These are phyloP conservation scores for Aspergillus eucalypticola DNA, from an alignment of 2,329 filamentous ascomycete species.

Conservation along the genomic window DNA sequence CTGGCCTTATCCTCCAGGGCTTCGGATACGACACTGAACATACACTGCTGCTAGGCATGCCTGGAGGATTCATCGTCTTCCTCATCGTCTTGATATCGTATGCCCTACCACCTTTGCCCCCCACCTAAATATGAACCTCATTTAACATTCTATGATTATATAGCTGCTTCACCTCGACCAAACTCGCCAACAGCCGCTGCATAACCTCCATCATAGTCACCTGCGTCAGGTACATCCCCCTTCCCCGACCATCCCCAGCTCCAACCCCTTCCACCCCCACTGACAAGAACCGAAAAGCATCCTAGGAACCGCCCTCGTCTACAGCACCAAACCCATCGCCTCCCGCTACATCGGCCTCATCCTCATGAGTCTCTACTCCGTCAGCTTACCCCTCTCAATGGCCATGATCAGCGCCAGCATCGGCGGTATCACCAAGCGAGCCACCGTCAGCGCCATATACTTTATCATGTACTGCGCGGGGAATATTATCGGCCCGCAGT, in stretches of 20 bases:
- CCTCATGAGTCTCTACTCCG: conserved; percentile 39
- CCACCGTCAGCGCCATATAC: conserved; percentile 48
- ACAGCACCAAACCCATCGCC: conserved; percentile 20
- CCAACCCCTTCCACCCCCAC: background rate
- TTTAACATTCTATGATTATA: background rate
- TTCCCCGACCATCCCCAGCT: background rate
- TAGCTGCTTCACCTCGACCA: conserved; percentile 11
- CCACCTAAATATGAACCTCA: background rate
- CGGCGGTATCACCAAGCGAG: conserved; percentile 52
- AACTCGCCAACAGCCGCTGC: conserved; percentile 13
- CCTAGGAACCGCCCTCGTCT: conserved; percentile 26
- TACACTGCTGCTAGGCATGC: conserved; percentile 46
- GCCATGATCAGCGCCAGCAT: conserved; percentile 49
- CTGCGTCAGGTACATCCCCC: conserved; percentile 4
- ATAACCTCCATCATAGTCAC: conserved; percentile 20
- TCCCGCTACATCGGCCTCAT: conserved; percentile 17
- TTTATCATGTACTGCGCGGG: conserved; percentile 47
- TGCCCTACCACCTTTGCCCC: background rate
- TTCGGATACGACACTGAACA: conserved; percentile 40
- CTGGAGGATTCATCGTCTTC: conserved; percentile 37
- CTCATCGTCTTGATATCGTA: conserved; percentile 6
- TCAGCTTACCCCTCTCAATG: conserved; percentile 39
- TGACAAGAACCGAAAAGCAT: conserved; percentile 16
- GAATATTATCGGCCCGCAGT: conserved; percentile 49
- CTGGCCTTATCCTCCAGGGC: conserved; percentile 39